These are phyloP conservation scores for Cordia subcordata DNA, from an alignment of 257 asterid genomes.

Conservation along the genomic window DNA sequence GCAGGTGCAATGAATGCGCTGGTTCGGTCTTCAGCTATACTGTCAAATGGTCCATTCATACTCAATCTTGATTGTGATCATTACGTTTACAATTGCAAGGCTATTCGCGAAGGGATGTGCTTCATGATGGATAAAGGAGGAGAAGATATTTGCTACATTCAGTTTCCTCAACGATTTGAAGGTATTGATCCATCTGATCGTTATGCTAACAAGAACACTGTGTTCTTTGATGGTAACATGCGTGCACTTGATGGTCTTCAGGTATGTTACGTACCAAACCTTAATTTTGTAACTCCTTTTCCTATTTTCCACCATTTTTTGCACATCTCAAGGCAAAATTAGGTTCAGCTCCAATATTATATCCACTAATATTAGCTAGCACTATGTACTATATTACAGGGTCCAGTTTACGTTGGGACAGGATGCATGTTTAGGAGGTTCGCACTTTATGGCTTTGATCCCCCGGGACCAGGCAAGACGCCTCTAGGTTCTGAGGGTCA, in stretches of 20 bases:
- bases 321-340: no score
- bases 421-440: slow-evolving; percentile 35
- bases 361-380: no score
- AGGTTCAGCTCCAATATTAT: neutral
- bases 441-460: slow-evolving; percentile 39
- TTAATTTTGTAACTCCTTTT: no score
- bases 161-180: slow-evolving; percentile 42
- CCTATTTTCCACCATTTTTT: no score
- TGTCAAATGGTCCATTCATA: slow-evolving; percentile 39
- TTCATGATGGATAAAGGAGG: slow-evolving; percentile 46
- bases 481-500: slow-evolving; percentile 15
- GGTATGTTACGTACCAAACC: no score
- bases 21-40: slow-evolving; percentile 34
- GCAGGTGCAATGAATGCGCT: slow-evolving; percentile 43
- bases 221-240: slow-evolving; percentile 40
- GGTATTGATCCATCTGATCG: slow-evolving; percentile 45
- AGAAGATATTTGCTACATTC: slow-evolving; percentile 35
- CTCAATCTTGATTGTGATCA: slow-evolving; percentile 43
- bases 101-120: slow-evolving; percentile 39
- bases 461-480: slow-evolving; percentile 14
- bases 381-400: slow-evolving; percentile 8
- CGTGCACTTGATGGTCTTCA: slow-evolving; percentile 45
- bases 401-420: slow-evolving; percentile 39
- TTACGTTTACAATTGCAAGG: slow-evolving; percentile 28
- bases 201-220: slow-evolving; percentile 37